Evolutionary conservation across 1,284 basidiomycete genomes (phyloP).

Genomic region (Ustilago hordei): DNA sequence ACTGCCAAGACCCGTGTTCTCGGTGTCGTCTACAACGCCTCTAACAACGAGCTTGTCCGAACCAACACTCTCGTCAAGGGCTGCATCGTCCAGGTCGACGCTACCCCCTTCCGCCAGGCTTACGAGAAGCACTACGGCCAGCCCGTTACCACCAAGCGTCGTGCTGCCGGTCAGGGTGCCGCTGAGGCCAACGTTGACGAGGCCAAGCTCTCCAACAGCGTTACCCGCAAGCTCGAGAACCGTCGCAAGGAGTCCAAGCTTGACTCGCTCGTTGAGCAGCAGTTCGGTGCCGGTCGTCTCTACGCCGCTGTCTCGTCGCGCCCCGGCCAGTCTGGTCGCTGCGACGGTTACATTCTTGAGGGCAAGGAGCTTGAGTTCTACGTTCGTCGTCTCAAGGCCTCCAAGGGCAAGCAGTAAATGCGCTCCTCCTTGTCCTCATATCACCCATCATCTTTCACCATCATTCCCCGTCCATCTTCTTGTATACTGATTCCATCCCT

Average conservation of each 20-base stretch:
- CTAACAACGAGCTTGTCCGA: conserved; percentile 70
- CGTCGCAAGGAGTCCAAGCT: conserved; percentile 66
- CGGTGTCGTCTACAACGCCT: conserved; percentile 70
- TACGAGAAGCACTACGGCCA: conserved; percentile 70
- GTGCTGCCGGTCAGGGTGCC: conserved; percentile 60
- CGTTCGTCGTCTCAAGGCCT: conserved; percentile 63
- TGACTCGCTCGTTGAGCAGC: conserved; percentile 68
- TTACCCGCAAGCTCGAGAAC: conserved; percentile 62
- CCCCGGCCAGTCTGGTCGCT: conserved; percentile 67
- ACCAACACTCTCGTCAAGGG: conserved; percentile 70
- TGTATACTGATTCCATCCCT: conserved; percentile 12
- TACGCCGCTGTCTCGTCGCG: conserved; percentile 68
- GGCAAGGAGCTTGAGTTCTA: conserved; percentile 69
- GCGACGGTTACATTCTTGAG: conserved; percentile 69
- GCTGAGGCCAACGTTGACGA: conserved; percentile 57
- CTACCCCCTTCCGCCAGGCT: conserved; percentile 69
- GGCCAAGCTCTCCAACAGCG: conserved; percentile 62
- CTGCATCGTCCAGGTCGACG: conserved; percentile 69
- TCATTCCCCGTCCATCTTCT: conserved; percentile 3
- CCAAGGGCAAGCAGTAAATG: conserved; percentile 63
- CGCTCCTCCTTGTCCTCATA: not conserved
- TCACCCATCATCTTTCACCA: not conserved
- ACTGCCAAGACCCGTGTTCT: conserved; percentile 69
- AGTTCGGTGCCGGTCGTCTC: conserved; percentile 68
- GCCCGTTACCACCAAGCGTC: conserved; percentile 68